Percentiles rank a stretch among this genome's conserved stretches.
phyloP scores from a whole-genome alignment of 768 basidiomycete genomes.

The Mycena venus region DNA sequence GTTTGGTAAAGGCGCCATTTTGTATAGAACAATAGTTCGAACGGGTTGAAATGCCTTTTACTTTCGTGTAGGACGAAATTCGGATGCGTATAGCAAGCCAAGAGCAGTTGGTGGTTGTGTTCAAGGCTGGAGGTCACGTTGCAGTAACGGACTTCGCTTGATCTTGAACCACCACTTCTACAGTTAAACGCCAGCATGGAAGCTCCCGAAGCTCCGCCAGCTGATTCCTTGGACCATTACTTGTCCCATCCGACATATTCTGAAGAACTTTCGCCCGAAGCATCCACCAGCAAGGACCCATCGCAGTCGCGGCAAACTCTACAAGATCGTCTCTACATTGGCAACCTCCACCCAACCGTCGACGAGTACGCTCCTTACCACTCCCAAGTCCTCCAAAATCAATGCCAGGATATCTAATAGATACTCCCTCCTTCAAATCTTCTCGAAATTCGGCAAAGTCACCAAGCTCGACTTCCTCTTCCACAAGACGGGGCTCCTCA shows the following conservation, averaged over 20 bases:
- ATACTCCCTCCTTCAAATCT: slow-evolving; percentile 89
- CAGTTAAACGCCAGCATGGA: too few species aligned
- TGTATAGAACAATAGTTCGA: not conserved
- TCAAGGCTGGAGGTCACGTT: too few species aligned
- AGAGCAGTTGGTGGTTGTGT: too few species aligned
- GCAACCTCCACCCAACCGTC: slow-evolving; percentile 88
- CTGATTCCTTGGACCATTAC: slow-evolving; percentile 27
- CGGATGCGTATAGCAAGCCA: too few species aligned
- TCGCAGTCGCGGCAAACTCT: slow-evolving; percentile 52
- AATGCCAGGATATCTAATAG: slow-evolving; percentile 53
- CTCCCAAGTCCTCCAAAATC: not conserved
- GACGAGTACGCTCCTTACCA: slow-evolving; percentile 75
- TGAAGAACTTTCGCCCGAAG: slow-evolving; percentile 33
- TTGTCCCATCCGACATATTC: slow-evolving; percentile 38
- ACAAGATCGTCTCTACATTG: slow-evolving; percentile 89
- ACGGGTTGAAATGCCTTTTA: too few species aligned
- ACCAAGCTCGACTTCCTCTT: slow-evolving; percentile 95
- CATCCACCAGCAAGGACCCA: slow-evolving; percentile 25
- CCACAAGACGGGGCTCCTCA: slow-evolving; percentile 90
- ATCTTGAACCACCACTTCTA: too few species aligned
- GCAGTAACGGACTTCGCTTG: too few species aligned
- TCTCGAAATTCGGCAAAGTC: slow-evolving; percentile 93
- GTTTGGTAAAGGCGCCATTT: slow-evolving; percentile 75
- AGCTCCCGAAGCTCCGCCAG: not conserved
- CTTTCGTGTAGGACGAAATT: too few species aligned